A percentile compares a stretch with the other conserved stretches of the same genome.
Conservation (phyloP, 768 basidiomycete species). For the Russula virescens region DNA sequence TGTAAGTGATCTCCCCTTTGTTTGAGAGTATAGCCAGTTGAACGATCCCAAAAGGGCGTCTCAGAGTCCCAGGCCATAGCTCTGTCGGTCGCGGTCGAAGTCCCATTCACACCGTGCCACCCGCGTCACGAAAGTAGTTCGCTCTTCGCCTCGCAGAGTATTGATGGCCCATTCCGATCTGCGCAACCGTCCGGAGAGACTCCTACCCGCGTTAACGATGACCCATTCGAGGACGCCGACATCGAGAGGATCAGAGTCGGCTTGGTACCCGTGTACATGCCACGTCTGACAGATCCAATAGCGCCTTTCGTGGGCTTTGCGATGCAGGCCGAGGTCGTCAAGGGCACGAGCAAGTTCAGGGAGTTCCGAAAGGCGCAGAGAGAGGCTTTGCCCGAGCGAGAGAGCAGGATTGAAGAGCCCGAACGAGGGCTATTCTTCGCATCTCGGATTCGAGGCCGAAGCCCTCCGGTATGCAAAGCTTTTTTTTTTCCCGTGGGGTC, state of each 20-base stretch:
- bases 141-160: background rate
- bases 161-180: slow-evolving; percentile 10
- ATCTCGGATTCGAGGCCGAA: slow-evolving; percentile 8
- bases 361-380: slow-evolving; percentile 13
- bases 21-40: background rate
- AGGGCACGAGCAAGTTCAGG: slow-evolving; percentile 6
- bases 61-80: background rate
- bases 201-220: slow-evolving; percentile 2
- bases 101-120: background rate
- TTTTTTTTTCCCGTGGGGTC: too few relatives aligned
- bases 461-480: background rate
- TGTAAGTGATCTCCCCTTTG: background rate
- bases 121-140: background rate
- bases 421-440: slow-evolving; percentile 19
- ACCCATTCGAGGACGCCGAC: slow-evolving; percentile 13
- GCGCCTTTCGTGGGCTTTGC: slow-evolving; percentile 21
- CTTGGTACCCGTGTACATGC: slow-evolving; percentile 11
- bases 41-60: background rate
- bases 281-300: slow-evolving; percentile 20
- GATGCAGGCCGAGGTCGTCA: slow-evolving; percentile 22
- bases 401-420: background rate
- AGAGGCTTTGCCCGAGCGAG: background rate
- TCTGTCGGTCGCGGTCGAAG: background rate
- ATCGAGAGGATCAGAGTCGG: slow-evolving; percentile 16
- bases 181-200: slow-evolving; percentile 10